These are phyloP conservation scores for Fomitopsis pinicola DNA, from an alignment of 1,284 basidiomycete species.

Conservation along the genomic window DNA sequence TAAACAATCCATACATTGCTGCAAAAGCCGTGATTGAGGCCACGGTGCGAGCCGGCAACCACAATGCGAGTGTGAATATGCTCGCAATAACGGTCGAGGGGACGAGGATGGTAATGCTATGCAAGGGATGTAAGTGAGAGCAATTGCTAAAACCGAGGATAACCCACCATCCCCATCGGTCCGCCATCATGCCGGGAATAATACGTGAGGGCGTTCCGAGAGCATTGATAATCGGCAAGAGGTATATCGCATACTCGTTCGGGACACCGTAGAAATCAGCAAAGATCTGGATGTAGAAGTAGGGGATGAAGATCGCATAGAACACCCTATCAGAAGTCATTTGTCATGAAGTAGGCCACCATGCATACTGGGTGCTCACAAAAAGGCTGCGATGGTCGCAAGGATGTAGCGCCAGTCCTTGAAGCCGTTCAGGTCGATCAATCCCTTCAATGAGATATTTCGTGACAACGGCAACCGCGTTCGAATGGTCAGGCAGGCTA, in stretches of 20 bases:
- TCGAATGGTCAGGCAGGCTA: constrained; percentile 33
- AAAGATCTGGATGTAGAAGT: constrained; percentile 52
- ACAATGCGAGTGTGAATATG: constrained; percentile 40
- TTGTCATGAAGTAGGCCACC: constrained; percentile 27
- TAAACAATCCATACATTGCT: constrained; percentile 3
- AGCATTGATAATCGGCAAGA: constrained; percentile 44
- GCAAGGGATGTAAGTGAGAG: constrained; percentile 29
- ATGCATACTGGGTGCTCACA: constrained; percentile 18
- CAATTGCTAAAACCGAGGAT: neutral
- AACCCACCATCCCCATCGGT: constrained; percentile 35
- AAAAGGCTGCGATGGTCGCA: constrained; percentile 23
- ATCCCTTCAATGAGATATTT: constrained; percentile 32
- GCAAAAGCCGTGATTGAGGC: constrained; percentile 14
- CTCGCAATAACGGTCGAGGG: constrained; percentile 33
- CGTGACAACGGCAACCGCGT: constrained; percentile 31
- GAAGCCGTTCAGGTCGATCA: constrained; percentile 29
- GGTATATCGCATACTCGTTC: constrained; percentile 42
- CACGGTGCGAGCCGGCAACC: constrained; percentile 48
- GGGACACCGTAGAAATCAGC: constrained; percentile 38
- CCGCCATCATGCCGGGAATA: constrained; percentile 46
- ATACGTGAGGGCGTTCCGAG: constrained; percentile 46
- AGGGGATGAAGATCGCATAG: constrained; percentile 12
- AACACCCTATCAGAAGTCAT: constrained; percentile 6
- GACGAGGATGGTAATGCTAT: constrained; percentile 27
- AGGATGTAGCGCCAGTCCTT: constrained; percentile 27